Conservation (phyloP, 768 basidiomycete genomes). For the Russula earlei region DNA sequence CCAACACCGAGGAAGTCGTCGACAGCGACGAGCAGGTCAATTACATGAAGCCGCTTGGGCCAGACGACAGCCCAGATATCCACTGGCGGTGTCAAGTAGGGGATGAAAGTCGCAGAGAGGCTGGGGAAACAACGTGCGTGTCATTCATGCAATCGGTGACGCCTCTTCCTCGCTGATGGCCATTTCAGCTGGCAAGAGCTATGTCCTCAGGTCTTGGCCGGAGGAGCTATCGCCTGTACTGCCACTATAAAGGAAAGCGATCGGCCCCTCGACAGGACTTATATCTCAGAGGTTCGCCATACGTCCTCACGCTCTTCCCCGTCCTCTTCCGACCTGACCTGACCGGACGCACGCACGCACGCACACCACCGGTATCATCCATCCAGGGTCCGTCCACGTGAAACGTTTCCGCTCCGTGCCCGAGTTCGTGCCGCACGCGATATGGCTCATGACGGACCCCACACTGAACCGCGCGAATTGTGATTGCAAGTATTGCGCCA, state of each 20-base stretch:
- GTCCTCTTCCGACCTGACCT: background rate
- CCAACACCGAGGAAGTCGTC: constrained; percentile 41
- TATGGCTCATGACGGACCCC: constrained; percentile 61
- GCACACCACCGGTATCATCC: too few species aligned
- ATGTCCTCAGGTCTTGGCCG: constrained; percentile 60
- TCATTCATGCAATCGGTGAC: background rate
- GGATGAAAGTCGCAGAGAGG: constrained; percentile 32
- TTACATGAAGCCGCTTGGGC: constrained; percentile 47
- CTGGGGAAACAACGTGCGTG: constrained; percentile 43
- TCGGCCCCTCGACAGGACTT: constrained; percentile 56
- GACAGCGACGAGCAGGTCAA: constrained; percentile 61
- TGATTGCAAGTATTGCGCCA: constrained; percentile 69
- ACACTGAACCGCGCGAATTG: constrained; percentile 43
- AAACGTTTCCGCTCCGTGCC: constrained; percentile 69
- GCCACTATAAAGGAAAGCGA: constrained; percentile 61
- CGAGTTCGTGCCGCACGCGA: constrained; percentile 77
- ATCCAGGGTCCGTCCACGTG: constrained; percentile 33
- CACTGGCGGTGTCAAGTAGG: constrained; percentile 46
- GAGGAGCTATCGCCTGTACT: constrained; percentile 58
- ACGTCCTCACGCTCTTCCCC: background rate
- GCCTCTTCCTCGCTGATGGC: background rate
- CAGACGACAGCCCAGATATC: constrained; percentile 42
- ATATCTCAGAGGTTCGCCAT: constrained; percentile 70
- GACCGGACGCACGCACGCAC: background rate
- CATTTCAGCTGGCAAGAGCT: constrained; percentile 38